phyloP scores from a whole-genome alignment of 2,329 filamentous ascomycete genomes.

The Periconia sp. region DNA sequence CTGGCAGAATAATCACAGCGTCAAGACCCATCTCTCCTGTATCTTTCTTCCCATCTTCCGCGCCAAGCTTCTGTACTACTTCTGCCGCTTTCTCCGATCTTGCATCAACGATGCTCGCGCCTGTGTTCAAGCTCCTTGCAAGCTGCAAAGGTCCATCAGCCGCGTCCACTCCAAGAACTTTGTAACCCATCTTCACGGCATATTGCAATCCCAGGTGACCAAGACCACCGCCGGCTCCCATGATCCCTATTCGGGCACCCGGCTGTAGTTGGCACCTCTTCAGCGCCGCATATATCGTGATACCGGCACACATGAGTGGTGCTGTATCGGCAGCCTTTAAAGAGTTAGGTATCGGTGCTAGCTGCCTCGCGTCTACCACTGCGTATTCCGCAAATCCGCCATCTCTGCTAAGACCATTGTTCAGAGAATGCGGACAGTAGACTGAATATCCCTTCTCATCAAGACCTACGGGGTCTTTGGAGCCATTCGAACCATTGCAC shows the following conservation, averaged over 20 bases:
- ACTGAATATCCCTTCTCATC: conserved; percentile 51
- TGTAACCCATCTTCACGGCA: conserved; percentile 40
- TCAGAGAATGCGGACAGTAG: conserved; percentile 42
- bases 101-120: conserved; percentile 49
- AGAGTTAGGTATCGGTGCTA: conserved; percentile 39
- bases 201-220: conserved; percentile 41
- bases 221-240: conserved; percentile 46
- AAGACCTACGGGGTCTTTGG: conserved; percentile 30
- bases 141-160: conserved; percentile 44
- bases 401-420: conserved; percentile 39
- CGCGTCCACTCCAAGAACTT: conserved; percentile 48
- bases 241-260: conserved; percentile 47
- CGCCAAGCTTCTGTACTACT: conserved; percentile 41
- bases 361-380: conserved; percentile 50
- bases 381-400: conserved; percentile 54
- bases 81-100: conserved; percentile 36
- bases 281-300: conserved; percentile 51
- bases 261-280: conserved; percentile 41
- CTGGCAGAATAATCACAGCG: conserved; percentile 54
- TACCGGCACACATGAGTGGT: conserved; percentile 52
- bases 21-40: conserved; percentile 53
- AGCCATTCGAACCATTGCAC: conserved; percentile 36
- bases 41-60: conserved; percentile 43
- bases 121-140: conserved; percentile 39
- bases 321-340: conserved; percentile 48